These are phyloP conservation scores for Penicillium egyptiacum DNA, from an alignment of 495 filamentous ascomycete species.

Conservation along the genomic window DNA sequence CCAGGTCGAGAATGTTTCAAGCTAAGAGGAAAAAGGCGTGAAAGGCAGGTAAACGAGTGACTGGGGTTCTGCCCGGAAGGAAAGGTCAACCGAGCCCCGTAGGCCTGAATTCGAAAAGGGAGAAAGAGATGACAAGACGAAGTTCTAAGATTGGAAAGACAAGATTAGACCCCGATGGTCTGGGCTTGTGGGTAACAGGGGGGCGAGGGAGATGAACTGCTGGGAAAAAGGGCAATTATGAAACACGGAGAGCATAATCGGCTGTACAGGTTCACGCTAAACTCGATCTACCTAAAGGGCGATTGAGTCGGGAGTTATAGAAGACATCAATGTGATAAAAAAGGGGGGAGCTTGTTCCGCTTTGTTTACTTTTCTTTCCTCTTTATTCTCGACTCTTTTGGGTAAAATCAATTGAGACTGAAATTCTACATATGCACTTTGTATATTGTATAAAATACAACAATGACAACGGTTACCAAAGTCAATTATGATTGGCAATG, in stretches of 20 bases:
- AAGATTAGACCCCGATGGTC: constrained; percentile 18
- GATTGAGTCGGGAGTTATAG: not conserved
- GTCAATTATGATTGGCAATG: not conserved
- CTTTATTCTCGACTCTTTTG: not conserved
- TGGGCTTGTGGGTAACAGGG: constrained; percentile 19
- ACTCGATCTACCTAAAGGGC: not conserved
- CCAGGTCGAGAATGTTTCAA: constrained; percentile 26
- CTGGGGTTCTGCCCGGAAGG: constrained; percentile 29
- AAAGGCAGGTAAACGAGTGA: constrained; percentile 37
- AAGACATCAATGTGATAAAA: not conserved
- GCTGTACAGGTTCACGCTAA: constrained; percentile 8
- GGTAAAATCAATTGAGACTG: not conserved
- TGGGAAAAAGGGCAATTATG: constrained; percentile 11
- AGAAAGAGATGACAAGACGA: constrained; percentile 16
- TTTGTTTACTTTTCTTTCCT: constrained; percentile 5
- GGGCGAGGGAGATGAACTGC: constrained; percentile 9
- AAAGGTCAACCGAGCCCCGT: constrained; percentile 26
- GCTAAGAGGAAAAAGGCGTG: constrained; percentile 22
- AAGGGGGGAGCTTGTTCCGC: not conserved
- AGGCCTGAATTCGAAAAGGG: constrained; percentile 19
- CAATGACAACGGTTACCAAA: not conserved
- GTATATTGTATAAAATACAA: not conserved
- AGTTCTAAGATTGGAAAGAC: constrained; percentile 14
- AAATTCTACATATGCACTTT: not conserved
- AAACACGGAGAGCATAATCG: constrained; percentile 7